Conservation (phyloP, 1,139 yeast genomes). For the Yamadazyma blattariae region DNA sequence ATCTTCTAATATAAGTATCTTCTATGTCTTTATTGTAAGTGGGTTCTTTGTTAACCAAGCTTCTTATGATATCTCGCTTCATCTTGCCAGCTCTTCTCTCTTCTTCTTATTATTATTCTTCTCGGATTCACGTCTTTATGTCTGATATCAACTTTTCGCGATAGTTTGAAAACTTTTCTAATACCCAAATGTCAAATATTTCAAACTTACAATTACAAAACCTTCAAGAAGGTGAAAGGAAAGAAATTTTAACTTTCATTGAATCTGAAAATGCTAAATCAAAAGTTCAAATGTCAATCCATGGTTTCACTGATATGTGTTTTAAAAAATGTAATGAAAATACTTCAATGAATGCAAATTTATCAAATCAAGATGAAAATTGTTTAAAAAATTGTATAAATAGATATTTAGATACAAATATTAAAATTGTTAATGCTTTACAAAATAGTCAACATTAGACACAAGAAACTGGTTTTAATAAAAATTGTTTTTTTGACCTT, state of each 20-base stretch:
- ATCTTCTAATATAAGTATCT: slow-evolving; percentile 23
- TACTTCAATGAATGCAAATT: slow-evolving; percentile 46
- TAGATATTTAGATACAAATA: slow-evolving; percentile 83
- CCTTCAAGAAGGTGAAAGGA: slow-evolving; percentile 69
- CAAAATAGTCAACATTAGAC: slow-evolving; percentile 26
- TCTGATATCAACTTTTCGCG: background rate
- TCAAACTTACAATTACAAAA: slow-evolving; percentile 59
- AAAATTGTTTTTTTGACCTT: background rate
- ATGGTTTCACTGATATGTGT: slow-evolving; percentile 85
- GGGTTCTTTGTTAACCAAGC: slow-evolving; percentile 5
- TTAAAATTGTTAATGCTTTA: slow-evolving; percentile 66
- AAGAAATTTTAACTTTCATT: slow-evolving; percentile 72
- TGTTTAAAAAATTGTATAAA: slow-evolving; percentile 82
- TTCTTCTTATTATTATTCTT: too few species aligned
- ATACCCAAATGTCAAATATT: slow-evolving; percentile 49
- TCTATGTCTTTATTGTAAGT: slow-evolving; percentile 9
- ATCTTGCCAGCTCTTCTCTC: too few species aligned
- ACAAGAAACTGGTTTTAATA: too few species aligned
- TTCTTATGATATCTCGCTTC: slow-evolving; percentile 4
- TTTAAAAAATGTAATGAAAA: slow-evolving; percentile 77
- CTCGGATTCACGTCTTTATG: background rate
- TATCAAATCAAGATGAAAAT: slow-evolving; percentile 59
- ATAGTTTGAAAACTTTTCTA: background rate
- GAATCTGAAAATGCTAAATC: slow-evolving; percentile 85
- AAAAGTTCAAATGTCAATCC: slow-evolving; percentile 83